A percentile compares a stretch with the other conserved stretches of the same genome.
phyloP scores from a whole-genome alignment of 257 asterid genomes.

The Capsicum pubescens region DNA sequence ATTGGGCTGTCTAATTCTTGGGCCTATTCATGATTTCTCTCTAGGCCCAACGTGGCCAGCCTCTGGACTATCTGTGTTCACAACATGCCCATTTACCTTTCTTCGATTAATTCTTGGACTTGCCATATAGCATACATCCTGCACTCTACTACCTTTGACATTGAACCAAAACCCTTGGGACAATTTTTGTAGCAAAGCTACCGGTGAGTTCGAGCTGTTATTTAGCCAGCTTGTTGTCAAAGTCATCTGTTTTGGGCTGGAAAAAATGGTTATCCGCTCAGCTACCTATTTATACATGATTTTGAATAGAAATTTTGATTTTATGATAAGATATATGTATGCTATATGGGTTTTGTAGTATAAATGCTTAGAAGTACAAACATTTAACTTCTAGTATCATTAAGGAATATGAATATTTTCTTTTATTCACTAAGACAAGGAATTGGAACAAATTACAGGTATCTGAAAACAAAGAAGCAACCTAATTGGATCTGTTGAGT shows the following conservation, averaged over 20 bases:
- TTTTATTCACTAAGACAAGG: conserved; percentile 5
- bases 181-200: neutral
- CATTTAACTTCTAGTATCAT: neutral
- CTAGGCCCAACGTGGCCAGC: too few species aligned
- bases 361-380: neutral
- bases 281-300: neutral
- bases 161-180: neutral
- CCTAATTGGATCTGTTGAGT: neutral
- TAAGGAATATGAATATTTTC: neutral
- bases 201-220: neutral
- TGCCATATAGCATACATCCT: neutral
- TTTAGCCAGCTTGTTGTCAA: neutral
- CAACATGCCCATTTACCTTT: neutral
- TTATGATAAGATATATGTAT: neutral
- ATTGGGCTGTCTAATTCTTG: too few species aligned
- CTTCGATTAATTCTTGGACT: neutral
- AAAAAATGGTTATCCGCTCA: neutral
- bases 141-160: neutral
- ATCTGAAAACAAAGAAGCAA: conserved; percentile 16
- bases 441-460: neutral
- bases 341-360: neutral
- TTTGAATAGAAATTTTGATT: neutral
- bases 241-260: neutral
- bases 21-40: too few species aligned
- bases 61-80: too few species aligned